Evolutionary conservation across 2,329 filamentous ascomycete species (phyloP), one percentile per base, ranked within the genome.

Genomic region (Verticillium klebahnii): DNA sequence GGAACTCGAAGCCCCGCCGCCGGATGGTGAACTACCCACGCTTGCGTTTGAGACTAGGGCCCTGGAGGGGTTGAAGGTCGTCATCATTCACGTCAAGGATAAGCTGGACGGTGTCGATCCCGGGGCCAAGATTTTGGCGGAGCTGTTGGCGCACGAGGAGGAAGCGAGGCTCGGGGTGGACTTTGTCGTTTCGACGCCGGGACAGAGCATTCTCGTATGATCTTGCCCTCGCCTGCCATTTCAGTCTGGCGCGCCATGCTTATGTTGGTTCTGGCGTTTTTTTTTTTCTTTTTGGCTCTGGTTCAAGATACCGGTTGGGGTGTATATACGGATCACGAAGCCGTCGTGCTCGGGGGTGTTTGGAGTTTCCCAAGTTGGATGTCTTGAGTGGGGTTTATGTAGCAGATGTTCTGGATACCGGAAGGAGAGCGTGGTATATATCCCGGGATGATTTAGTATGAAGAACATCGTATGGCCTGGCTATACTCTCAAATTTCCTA

Each of bases 71-170:
- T 72, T 98, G 32, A 90, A 87, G 65, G 80, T 99, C 1, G 88
- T 97, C 58, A 86, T 98, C 61, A 98, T 98, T 40, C 95, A 99
- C 72, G 85, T 98, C 70, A 99, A 99, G 73, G 94, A 98, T 66
- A 89, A 85, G 25, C 78, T 97, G 9, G 93, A 97, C 71, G 91
- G 87, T 0, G 85, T 85, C 78, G 57, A 86, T 83, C 2, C 84
- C 80, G 39, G 76, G 0, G 86, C 91, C 3, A 82, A 77, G 2
- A 96, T 98, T 39, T 69, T 95, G 25, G 71, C 79, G 63, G 86
- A 97, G 72, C 75, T 98, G 58, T 72, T 77, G 19, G 85, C 86
- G 31, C 81, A 91, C 63, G 91, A 93, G 63, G 76, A 80, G 60
- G 84, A 85, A 14, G 82, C 78, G 9, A 82, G 83, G 56, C 74